Evolutionary conservation across 495 filamentous ascomycete genomes (phyloP).

Genomic region (Lineolata rhizophorae): DNA sequence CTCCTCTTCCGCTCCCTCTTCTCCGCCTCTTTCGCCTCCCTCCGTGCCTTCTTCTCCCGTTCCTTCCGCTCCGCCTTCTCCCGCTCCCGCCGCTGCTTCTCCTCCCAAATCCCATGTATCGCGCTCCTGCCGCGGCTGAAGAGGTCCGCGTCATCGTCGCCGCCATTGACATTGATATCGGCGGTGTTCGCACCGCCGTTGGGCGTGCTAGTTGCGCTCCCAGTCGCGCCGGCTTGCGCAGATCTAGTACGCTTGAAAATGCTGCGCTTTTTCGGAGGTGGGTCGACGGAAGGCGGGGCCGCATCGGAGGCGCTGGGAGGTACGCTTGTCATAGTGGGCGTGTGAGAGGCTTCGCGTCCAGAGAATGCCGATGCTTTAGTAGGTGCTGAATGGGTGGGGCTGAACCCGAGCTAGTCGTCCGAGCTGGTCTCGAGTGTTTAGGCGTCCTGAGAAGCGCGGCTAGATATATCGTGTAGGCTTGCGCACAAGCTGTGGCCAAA

Average conservation of each 20-base stretch:
- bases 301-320: not conserved
- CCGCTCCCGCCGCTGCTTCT: constrained; percentile 4
- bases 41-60: constrained; percentile 1
- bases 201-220: constrained; percentile 10
- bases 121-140: constrained; percentile 8
- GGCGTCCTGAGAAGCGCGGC: too few species aligned
- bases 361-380: too few species aligned
- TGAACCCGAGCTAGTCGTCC: too few species aligned
- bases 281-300: not conserved
- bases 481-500: too few species aligned
- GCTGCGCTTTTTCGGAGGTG: not conserved
- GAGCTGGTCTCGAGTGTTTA: too few species aligned
- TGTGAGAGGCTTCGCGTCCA: too few species aligned
- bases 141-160: constrained; percentile 4
- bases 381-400: too few species aligned
- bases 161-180: constrained; percentile 2
- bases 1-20: constrained; percentile 1
- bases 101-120: constrained; percentile 5
- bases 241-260: not conserved
- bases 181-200: constrained; percentile 5
- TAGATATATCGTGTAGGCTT: too few species aligned
- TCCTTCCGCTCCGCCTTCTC: constrained; percentile 1
- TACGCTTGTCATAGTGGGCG: too few species aligned
- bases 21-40: constrained; percentile 4
- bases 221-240: constrained; percentile 1